A percentile compares a stretch with the other conserved stretches of the same genome.
Evolutionary conservation across 331 rosid species (phyloP).

Genomic region (Saraca asoca): DNA sequence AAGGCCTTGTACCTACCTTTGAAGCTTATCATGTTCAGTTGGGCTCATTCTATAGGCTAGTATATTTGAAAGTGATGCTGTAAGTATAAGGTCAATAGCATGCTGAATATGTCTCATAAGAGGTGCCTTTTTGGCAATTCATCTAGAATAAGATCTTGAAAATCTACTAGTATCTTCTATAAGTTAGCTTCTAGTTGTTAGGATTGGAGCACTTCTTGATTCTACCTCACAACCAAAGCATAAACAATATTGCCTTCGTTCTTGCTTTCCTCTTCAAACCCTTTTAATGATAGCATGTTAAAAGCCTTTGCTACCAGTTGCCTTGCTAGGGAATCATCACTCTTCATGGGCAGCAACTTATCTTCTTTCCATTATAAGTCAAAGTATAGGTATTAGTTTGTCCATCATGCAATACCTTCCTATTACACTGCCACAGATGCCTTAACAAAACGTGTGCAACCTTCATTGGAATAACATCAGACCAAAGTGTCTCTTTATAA

Average conservation of each 20-base stretch:
- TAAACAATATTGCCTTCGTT: background rate
- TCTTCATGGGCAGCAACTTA: no score
- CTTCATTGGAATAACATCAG: no score
- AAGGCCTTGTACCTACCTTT: background rate
- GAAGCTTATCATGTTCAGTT: background rate
- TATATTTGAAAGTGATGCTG: background rate
- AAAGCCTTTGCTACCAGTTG: no score
- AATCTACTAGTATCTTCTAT: background rate
- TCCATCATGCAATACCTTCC: no score
- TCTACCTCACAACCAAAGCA: background rate
- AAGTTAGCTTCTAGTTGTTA: background rate
- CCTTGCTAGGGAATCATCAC: no score
- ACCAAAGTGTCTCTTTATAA: no score
- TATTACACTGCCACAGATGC: no score
- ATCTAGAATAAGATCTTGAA: background rate
- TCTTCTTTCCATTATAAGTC: no score
- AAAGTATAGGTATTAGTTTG: no score
- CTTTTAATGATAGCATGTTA: no score
- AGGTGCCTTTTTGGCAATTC: background rate
- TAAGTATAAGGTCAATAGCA: background rate
- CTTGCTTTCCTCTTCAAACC: background rate
- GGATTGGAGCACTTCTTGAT: background rate
- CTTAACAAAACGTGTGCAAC: no score
- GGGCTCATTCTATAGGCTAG: constrained; percentile 1
- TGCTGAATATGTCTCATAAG: background rate